A percentile compares a stretch with the other conserved stretches of the same genome.
phyloP scores from a whole-genome alignment of 768 basidiomycete species.

The Collybiopsis luxurians region DNA sequence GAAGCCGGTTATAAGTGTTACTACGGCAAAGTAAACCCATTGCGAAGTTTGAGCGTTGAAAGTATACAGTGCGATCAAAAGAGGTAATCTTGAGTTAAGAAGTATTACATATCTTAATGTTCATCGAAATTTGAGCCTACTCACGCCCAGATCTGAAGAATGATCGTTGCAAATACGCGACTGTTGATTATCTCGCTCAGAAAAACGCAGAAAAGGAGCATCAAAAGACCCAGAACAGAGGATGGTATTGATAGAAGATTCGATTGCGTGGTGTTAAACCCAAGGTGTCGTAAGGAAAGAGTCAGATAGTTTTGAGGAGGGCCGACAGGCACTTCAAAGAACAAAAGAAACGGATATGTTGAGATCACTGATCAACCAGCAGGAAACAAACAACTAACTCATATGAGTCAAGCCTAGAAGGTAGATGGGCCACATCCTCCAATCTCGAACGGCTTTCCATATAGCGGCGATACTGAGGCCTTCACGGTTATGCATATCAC shows the following conservation, averaged over 20 bases:
- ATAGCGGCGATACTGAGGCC: constrained; percentile 50
- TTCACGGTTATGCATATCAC: constrained; percentile 72
- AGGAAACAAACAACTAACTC: constrained; percentile 16
- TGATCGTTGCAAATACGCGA: constrained; percentile 48
- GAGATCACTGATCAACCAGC: not conserved
- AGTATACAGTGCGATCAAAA: constrained; percentile 55
- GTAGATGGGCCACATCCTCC: constrained; percentile 67
- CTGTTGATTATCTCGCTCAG: constrained; percentile 56
- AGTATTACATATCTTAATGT: too few species aligned
- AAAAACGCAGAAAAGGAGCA: constrained; percentile 46
- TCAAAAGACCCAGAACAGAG: constrained; percentile 46
- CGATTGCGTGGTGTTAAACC: constrained; percentile 60
- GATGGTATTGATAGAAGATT: constrained; percentile 65
- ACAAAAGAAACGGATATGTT: too few species aligned
- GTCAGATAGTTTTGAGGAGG: constrained; percentile 66
- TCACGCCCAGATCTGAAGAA: constrained; percentile 56
- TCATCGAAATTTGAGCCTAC: constrained; percentile 20
- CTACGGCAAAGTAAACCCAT: constrained; percentile 55
- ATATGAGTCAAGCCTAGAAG: constrained; percentile 51
- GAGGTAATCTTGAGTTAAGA: constrained; percentile 29
- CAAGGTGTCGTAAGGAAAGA: constrained; percentile 56
- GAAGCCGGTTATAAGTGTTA: constrained; percentile 53
- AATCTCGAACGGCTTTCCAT: constrained; percentile 51
- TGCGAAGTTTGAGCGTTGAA: constrained; percentile 46
- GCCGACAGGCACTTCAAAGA: constrained; percentile 46